Evolutionary conservation across 1,139 yeast genomes (phyloP).

Genomic region (Suhomyces panamericanus): DNA sequence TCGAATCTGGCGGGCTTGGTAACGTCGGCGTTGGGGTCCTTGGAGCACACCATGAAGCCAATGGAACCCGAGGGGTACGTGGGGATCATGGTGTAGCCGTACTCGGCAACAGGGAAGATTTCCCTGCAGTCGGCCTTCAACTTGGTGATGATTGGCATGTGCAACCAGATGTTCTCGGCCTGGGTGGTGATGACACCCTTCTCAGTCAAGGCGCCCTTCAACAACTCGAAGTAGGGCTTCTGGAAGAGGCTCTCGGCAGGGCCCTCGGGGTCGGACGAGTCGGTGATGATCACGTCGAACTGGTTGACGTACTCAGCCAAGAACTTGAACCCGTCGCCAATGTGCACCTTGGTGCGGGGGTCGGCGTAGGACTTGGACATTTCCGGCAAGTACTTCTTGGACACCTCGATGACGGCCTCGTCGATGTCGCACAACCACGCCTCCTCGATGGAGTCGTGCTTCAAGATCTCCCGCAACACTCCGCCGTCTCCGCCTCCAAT

Average conservation of each 20-base stretch:
- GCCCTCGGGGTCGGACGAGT: slow-evolving; percentile 95
- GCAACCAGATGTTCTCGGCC: slow-evolving; percentile 89
- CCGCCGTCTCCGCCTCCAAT: slow-evolving; percentile 99
- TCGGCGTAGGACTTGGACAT: slow-evolving; percentile 79
- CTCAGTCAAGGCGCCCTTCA: slow-evolving; percentile 75
- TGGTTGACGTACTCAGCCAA: slow-evolving; percentile 67
- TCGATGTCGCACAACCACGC: slow-evolving; percentile 92
- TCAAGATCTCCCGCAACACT: slow-evolving; percentile 86
- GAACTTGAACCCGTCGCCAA: slow-evolving; percentile 92
- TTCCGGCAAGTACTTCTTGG: slow-evolving; percentile 80
- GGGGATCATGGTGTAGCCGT: slow-evolving; percentile 86
- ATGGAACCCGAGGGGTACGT: slow-evolving; percentile 93
- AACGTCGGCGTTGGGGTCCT: slow-evolving; percentile 64
- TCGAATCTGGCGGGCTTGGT: slow-evolving; percentile 64
- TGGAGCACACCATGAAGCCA: slow-evolving; percentile 91
- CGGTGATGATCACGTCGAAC: slow-evolving; percentile 90
- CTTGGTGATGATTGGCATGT: slow-evolving; percentile 73
- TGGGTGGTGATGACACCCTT: slow-evolving; percentile 91
- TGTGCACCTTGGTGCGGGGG: slow-evolving; percentile 78
- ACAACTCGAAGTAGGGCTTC: slow-evolving; percentile 78
- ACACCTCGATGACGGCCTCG: slow-evolving; percentile 79
- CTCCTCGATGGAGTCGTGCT: slow-evolving; percentile 78
- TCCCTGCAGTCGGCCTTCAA: slow-evolving; percentile 72
- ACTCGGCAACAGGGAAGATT: slow-evolving; percentile 86
- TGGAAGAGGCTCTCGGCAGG: slow-evolving; percentile 91